Base-by-base conservation (phyloP, 2,329 filamentous ascomycete genomes). In the Aspergillus glaucus region DNA sequence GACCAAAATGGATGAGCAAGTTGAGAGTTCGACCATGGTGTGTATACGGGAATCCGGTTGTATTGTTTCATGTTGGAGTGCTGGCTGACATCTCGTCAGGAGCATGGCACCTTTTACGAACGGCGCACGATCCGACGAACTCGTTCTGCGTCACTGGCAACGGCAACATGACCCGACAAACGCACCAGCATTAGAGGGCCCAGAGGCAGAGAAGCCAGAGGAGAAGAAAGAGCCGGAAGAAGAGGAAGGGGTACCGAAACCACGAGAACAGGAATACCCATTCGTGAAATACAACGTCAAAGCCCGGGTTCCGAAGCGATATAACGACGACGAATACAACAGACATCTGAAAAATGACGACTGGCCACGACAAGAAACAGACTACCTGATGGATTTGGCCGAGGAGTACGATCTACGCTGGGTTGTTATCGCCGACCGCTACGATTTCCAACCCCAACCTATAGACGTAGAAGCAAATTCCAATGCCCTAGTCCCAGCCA, bases 341-440 rank as follows among this genome's bases (percentile, higher is more conserved):
- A 77, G 82, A 49, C 81, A 86, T 53, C 71, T 98, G 45, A 79
- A 83, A 58, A 86, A 78, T 62, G 75, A 81, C 12, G 84, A 92
- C 58, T 98, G 93, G 93, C 85, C 87, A 12, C 88, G 86, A 62
- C 86, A 93, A 60, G 93, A 98, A 71, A 98, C 93, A 7, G 90
- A 96, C 64, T 96, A 96, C 63, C 71, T 98, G 54, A 79, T 97
- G 64, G 75, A 81, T 3, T 66, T 92, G 32, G 87, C 82, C 12
- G 79, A 79, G 49, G 86, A 91, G 43, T 95, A 84, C 63, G 89
- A 95, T 62, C 78, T 95, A 51, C 85, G 93, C 57, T 98, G 93
- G 90, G 80, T 92, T 3, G 68, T 97, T 14, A 88, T 98, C 51
- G 88, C 86, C 76, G 93, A 98, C 67, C 87, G 92, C 50, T 98